These are phyloP conservation scores for Epichloe hybrida DNA, from an alignment of 2,329 filamentous ascomycete genomes.

Conservation along the genomic window DNA sequence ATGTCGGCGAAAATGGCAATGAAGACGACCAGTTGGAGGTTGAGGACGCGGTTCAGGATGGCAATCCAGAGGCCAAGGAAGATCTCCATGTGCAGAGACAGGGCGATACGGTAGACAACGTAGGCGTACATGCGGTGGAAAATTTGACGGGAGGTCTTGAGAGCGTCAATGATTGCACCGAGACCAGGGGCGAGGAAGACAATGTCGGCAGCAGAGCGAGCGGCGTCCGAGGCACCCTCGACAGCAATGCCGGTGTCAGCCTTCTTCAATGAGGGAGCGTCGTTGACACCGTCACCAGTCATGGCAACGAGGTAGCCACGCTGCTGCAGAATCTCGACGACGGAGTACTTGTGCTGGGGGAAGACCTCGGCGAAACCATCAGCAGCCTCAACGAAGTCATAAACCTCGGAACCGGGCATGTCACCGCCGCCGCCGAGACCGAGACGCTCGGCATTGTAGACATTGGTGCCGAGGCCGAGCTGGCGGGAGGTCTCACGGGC, in stretches of 20 bases:
- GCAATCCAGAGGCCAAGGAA: constrained; percentile 88
- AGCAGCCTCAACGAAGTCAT: constrained; percentile 89
- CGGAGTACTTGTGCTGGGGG: constrained; percentile 86
- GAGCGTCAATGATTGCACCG: constrained; percentile 80
- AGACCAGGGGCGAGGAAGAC: constrained; percentile 87
- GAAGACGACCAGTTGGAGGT: constrained; percentile 82
- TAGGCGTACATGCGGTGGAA: constrained; percentile 97
- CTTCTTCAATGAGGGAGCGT: constrained; percentile 85
- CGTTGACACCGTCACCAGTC: constrained; percentile 94
- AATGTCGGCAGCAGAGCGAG: constrained; percentile 82
- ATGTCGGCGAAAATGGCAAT: constrained; percentile 92
- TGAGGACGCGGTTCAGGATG: constrained; percentile 70
- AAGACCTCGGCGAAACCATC: constrained; percentile 93
- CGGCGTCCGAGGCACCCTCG: constrained; percentile 81
- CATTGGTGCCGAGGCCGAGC: constrained; percentile 81
- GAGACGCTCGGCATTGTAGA: constrained; percentile 87
- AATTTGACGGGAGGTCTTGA: constrained; percentile 88
- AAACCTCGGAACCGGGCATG: constrained; percentile 87
- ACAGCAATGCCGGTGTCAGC: constrained; percentile 95
- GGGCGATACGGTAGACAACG: constrained; percentile 86
- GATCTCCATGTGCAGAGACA: constrained; percentile 83
- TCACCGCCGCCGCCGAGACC: constrained; percentile 82
- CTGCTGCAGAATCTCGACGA: constrained; percentile 86
- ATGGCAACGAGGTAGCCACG: constrained; percentile 90
- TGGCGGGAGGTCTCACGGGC: constrained; percentile 84